phyloP scores from a whole-genome alignment of 2,329 filamentous ascomycete genomes.

The Aaosphaeria arxii region DNA sequence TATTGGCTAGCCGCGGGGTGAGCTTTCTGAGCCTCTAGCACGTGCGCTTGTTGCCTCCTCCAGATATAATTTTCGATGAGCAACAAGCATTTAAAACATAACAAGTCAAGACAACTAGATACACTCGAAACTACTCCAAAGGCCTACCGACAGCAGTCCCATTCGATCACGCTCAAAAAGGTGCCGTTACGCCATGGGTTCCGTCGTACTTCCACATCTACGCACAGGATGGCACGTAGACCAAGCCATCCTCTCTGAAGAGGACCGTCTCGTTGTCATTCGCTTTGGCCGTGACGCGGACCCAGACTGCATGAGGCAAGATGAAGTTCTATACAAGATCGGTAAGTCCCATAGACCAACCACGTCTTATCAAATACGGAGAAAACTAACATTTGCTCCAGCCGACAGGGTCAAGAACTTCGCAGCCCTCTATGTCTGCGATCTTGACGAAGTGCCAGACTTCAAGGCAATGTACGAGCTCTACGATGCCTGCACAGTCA shows the following conservation, averaged over 20 bases:
- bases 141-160: too few species aligned
- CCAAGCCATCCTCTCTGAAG: constrained; percentile 75
- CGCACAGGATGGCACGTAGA: constrained; percentile 96
- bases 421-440: constrained; percentile 76
- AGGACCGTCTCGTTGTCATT: constrained; percentile 90
- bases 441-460: constrained; percentile 63
- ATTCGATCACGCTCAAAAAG: too few species aligned
- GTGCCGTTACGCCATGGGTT: constrained; percentile 60
- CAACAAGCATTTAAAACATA: too few species aligned
- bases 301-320: constrained; percentile 76
- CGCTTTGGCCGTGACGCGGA: constrained; percentile 88
- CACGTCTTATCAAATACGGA: too few species aligned
- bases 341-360: constrained; percentile 54
- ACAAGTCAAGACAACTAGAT: too few species aligned
- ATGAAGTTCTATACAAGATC: constrained; percentile 93
- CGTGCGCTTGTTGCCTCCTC: too few species aligned
- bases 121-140: too few species aligned
- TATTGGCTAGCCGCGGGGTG: too few species aligned
- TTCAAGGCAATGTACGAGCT: constrained; percentile 95
- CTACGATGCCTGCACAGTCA: constrained; percentile 89
- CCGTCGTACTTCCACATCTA: constrained; percentile 88
- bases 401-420: too few species aligned
- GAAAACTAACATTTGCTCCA: too few species aligned
- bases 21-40: too few species aligned
- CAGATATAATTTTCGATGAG: too few species aligned